A percentile compares a stretch with the other conserved stretches of the same genome.
Evolutionary conservation across 371 early-diverging fungal genomes (phyloP).

Genomic region (Gilbertella persicaria): DNA sequence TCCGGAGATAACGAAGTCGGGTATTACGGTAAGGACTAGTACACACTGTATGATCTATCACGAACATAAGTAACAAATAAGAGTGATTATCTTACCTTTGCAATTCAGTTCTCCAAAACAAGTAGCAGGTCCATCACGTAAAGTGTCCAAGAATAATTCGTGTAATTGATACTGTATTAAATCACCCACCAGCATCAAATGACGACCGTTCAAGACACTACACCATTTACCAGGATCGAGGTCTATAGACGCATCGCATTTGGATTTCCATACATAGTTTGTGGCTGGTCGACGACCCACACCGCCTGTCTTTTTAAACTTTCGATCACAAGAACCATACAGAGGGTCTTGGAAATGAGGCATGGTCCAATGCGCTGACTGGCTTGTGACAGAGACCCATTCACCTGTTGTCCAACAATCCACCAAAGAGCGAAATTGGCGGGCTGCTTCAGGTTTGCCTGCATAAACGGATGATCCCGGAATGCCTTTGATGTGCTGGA

Average conservation of each 20-base stretch:
- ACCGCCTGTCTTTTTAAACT: slow-evolving; percentile 10
- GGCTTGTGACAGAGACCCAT: slow-evolving; percentile 18
- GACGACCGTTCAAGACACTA: slow-evolving; percentile 29
- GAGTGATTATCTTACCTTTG: slow-evolving; percentile 33
- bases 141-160: slow-evolving; percentile 51
- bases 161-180: slow-evolving; percentile 60
- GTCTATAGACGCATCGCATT: slow-evolving; percentile 12
- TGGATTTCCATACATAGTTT: slow-evolving; percentile 32
- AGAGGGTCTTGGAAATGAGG: slow-evolving; percentile 48
- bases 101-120: slow-evolving; percentile 63
- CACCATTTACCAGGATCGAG: slow-evolving; percentile 34
- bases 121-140: slow-evolving; percentile 47
- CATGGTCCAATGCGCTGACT: slow-evolving; percentile 7
- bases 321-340: slow-evolving; percentile 42
- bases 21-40: slow-evolving; percentile 21
- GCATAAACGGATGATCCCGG: slow-evolving; percentile 18
- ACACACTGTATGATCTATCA: slow-evolving; percentile 48
- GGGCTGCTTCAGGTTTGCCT: not conserved
- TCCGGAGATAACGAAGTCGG: slow-evolving; percentile 49
- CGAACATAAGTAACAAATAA: not conserved
- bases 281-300: slow-evolving; percentile 19
- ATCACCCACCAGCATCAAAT: slow-evolving; percentile 58
- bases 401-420: slow-evolving; percentile 35
- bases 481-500: slow-evolving; percentile 17
- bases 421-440: slow-evolving; percentile 18